phyloP scores from a whole-genome alignment of 805 yeast genomes.

The Barnettozyma wickerhamii region DNA sequence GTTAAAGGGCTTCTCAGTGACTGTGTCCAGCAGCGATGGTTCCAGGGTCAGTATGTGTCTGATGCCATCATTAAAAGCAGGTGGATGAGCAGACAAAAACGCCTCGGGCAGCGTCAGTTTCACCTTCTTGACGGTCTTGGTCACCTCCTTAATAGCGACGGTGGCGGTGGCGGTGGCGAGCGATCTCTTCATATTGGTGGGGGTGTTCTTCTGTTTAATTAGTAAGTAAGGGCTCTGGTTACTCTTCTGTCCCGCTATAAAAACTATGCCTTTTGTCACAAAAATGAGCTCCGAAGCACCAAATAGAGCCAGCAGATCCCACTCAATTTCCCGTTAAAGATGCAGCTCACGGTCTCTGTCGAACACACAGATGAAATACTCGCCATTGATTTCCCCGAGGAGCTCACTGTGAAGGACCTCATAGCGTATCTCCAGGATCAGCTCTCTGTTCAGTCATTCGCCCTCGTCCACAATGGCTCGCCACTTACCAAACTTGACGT shows the following conservation, averaged over 20 bases:
- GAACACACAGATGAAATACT: constrained; percentile 16
- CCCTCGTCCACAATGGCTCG: constrained; percentile 29
- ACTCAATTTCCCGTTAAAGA: background rate
- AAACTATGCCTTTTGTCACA: background rate
- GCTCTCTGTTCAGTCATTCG: constrained; percentile 9
- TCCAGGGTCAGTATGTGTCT: constrained; percentile 31
- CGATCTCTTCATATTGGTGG: background rate
- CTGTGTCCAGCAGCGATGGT: constrained; percentile 30
- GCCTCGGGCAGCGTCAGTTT: constrained; percentile 20
- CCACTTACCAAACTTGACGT: constrained; percentile 3
- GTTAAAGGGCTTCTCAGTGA: constrained; percentile 26
- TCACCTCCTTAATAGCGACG: too few relatives aligned
- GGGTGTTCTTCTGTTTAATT: background rate
- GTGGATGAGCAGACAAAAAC: constrained; percentile 26
- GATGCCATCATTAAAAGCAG: constrained; percentile 33
- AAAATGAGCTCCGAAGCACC: too few relatives aligned
- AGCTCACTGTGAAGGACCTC: constrained; percentile 62
- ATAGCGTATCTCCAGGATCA: constrained; percentile 58
- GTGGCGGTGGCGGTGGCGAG: constrained; percentile 12
- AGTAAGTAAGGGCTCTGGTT: too few relatives aligned
- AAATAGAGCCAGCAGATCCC: too few relatives aligned
- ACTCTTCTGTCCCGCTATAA: too few relatives aligned
- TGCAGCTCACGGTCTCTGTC: constrained; percentile 16
- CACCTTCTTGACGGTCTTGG: constrained; percentile 11
- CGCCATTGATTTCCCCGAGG: constrained; percentile 58